Conservation (phyloP, 495 filamentous ascomycete genomes). For the Patellaria atrata region DNA sequence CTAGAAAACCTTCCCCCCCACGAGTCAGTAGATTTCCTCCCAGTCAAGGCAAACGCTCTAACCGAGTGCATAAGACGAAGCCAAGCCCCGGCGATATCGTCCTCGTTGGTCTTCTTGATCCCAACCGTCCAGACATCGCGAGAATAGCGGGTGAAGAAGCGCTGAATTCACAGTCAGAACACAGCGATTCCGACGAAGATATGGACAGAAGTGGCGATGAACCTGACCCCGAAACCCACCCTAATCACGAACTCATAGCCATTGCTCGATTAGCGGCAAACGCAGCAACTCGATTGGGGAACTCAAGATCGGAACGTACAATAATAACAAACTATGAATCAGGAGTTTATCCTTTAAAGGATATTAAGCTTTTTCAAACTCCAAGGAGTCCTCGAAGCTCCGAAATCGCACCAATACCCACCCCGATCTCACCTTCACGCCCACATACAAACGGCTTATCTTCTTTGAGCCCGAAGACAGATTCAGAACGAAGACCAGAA, state of each 20-base stretch:
- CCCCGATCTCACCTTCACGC: conserved; percentile 2
- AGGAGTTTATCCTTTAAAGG: too few relatives aligned
- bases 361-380: too few relatives aligned
- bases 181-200: conserved; percentile 19
- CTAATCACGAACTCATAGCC: conserved; percentile 6
- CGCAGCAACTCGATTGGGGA: not conserved
- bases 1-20: conserved; percentile 8
- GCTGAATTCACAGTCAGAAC: conserved; percentile 18
- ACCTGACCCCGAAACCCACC: not conserved
- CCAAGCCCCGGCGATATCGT: conserved; percentile 23
- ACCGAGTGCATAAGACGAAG: conserved; percentile 19
- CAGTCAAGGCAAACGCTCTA: conserved; percentile 17
- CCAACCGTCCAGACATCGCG: conserved; percentile 23
- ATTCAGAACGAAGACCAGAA: conserved; percentile 9
- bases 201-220: conserved; percentile 12
- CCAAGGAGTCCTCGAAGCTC: not conserved
- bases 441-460: conserved; percentile 7
- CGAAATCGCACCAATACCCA: conserved; percentile 8
- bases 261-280: conserved; percentile 10
- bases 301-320: too few relatives aligned
- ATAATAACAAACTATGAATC: too few relatives aligned
- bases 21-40: conserved; percentile 21
- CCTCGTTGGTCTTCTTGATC: conserved; percentile 18
- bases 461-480: conserved; percentile 10
- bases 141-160: conserved; percentile 15